A percentile compares a stretch with the other conserved stretches of the same genome.
phyloP scores from a whole-genome alignment of 257 asterid species.

The Solanum clarkiae region DNA sequence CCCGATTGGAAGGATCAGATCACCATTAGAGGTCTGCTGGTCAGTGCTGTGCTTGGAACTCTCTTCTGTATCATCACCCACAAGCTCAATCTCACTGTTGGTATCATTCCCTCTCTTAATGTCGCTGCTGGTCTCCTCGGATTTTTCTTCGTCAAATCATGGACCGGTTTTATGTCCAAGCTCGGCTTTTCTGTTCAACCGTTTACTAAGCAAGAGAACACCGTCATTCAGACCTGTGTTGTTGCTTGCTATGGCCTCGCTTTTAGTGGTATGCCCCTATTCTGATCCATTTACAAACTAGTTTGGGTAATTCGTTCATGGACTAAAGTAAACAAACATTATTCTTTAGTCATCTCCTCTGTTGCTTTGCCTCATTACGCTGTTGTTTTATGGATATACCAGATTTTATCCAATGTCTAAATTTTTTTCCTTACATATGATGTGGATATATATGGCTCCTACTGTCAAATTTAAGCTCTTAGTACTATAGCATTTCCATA shows the following conservation, averaged over 20 bases:
- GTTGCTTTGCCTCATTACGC: neutral
- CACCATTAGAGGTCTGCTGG: conserved; percentile 73
- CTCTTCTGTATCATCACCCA: conserved; percentile 88
- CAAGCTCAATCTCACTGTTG: conserved; percentile 91
- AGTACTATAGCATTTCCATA: neutral
- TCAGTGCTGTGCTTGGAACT: conserved; percentile 68
- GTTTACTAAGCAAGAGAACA: conserved; percentile 83
- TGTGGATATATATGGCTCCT: neutral
- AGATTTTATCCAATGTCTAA: neutral
- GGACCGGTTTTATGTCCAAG: conserved; percentile 53
- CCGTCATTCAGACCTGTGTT: conserved; percentile 91
- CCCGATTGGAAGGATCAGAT: conserved; percentile 93
- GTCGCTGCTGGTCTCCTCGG: conserved; percentile 96
- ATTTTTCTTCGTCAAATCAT: conserved; percentile 73
- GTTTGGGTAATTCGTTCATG: neutral
- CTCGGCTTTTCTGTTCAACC: conserved; percentile 48
- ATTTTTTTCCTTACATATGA: neutral
- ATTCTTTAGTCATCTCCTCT: neutral
- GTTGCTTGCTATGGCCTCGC: conserved; percentile 98
- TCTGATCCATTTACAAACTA: neutral
- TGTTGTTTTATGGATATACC: neutral
- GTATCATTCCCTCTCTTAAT: conserved; percentile 84
- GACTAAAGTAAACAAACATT: neutral
- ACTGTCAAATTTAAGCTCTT: neutral
- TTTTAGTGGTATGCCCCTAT: conserved; percentile 46